Percentiles rank a stretch among this genome's conserved stretches.
Evolutionary conservation across 352 stramenopile species (phyloP).

Genomic region (Pythium volutum): DNA sequence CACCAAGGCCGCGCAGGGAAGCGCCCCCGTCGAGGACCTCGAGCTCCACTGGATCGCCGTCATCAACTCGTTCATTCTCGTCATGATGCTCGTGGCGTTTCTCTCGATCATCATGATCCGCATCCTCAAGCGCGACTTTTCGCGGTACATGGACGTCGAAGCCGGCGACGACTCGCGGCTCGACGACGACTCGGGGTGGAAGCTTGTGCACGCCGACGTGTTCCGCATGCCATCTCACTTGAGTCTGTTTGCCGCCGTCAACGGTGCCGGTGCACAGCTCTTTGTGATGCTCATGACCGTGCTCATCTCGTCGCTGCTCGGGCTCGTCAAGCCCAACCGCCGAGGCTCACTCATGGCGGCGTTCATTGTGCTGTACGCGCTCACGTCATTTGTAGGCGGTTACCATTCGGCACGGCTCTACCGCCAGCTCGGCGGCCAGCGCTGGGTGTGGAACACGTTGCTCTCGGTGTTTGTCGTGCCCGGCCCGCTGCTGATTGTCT

Average conservation of each 20-base stretch:
- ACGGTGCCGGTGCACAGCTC: constrained; percentile 93
- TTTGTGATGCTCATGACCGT: constrained; percentile 92
- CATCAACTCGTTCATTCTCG: constrained; percentile 98
- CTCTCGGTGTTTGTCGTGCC: constrained; percentile 91
- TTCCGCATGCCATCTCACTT: constrained; percentile 93
- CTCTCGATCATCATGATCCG: constrained; percentile 96
- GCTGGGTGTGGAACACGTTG: constrained; percentile 96
- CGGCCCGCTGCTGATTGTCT: constrained; percentile 88
- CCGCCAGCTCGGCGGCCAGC: constrained; percentile 91
- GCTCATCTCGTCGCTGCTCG: constrained; percentile 89
- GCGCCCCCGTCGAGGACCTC: constrained; percentile 43
- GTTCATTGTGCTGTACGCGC: constrained; percentile 93
- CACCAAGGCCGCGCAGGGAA: constrained; percentile 74
- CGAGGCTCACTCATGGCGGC: constrained; percentile 91
- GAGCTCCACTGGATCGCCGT: constrained; percentile 98
- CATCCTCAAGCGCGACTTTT: constrained; percentile 98
- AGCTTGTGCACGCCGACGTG: constrained; percentile 96
- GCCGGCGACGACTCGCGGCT: constrained; percentile 77
- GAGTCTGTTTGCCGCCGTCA: constrained; percentile 90
- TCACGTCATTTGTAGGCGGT: constrained; percentile 92
- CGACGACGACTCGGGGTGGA: constrained; percentile 97
- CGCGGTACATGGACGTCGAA: constrained; percentile 95
- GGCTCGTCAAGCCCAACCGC: constrained; percentile 92
- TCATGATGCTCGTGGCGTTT: constrained; percentile 96
- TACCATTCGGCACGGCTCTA: constrained; percentile 93